A percentile compares a stretch with the other conserved stretches of the same genome.
Conservation (phyloP, 176 grass and related monocot genomes). For the Aegilops longissima region DNA sequence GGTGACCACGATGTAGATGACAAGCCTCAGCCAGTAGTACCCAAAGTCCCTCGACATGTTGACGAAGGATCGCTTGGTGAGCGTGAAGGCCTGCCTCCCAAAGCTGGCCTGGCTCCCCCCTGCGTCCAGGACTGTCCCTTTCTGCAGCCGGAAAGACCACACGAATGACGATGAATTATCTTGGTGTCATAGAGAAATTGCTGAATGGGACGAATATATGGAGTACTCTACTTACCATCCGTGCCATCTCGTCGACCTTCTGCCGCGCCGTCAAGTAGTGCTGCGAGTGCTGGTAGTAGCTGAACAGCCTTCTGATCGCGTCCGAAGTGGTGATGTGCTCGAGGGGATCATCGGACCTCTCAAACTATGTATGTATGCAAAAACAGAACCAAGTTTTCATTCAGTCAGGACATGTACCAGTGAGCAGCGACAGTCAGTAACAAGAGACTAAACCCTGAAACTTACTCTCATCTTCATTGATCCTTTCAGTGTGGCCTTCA, state of each 20-base stretch:
- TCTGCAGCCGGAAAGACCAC: constrained; percentile 47
- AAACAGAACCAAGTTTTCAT: background rate
- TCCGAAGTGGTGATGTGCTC: constrained; percentile 70
- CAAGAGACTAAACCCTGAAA: background rate
- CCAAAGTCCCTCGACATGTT: constrained; percentile 98
- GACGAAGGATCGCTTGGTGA: constrained; percentile 79
- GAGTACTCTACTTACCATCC: constrained; percentile 55
- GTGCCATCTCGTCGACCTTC: constrained; percentile 86
- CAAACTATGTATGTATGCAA: constrained; percentile 45
- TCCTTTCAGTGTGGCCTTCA: constrained; percentile 98
- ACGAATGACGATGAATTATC: background rate
- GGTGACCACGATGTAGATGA: constrained; percentile 92
- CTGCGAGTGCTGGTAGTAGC: constrained; percentile 70
- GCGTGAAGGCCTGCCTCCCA: constrained; percentile 64
- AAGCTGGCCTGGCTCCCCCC: constrained; percentile 97
- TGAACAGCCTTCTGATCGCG: constrained; percentile 69
- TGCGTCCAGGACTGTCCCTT: constrained; percentile 85
- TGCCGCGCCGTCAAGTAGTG: constrained; percentile 51
- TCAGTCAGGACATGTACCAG: background rate
- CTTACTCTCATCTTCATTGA: constrained; percentile 79
- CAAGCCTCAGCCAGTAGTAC: constrained; percentile 97
- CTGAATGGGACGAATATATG: background rate
- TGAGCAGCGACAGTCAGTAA: background rate
- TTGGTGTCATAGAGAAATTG: background rate
- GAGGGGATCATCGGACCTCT: constrained; percentile 77